Conservation (phyloP, 495 filamentous ascomycete genomes). For the Podospora fimiseda region DNA sequence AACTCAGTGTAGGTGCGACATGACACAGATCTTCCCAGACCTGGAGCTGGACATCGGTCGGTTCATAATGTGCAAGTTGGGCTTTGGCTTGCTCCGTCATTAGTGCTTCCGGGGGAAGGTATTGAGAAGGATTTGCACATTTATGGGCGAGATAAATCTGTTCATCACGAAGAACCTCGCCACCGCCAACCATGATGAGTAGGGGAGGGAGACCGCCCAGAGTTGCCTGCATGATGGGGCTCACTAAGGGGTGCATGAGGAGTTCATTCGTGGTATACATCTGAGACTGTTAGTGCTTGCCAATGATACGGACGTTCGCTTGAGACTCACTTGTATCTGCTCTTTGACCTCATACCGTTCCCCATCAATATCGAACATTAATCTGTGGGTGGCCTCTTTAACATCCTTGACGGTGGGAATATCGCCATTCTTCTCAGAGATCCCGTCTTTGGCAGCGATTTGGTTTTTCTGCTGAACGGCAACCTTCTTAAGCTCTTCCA, state of each 20-base stretch:
- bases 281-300: conserved; percentile 23
- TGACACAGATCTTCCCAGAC: conserved; percentile 95
- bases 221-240: conserved; percentile 75
- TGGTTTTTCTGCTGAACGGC: conserved; percentile 20
- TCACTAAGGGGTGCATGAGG: conserved; percentile 80
- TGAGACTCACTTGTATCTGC: conserved; percentile 63
- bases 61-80: conserved; percentile 59
- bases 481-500: conserved; percentile 35
- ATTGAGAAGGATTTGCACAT: conserved; percentile 70
- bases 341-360: conserved; percentile 69
- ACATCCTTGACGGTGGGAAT: conserved; percentile 23
- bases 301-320: not conserved
- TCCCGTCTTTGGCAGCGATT: conserved; percentile 1
- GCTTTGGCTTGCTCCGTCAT: conserved; percentile 56
- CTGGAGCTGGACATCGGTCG: conserved; percentile 91
- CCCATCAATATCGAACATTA: conserved; percentile 65
- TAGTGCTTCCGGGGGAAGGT: conserved; percentile 59
- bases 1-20: conserved; percentile 83
- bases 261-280: conserved; percentile 89
- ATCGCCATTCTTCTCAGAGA: conserved; percentile 5
- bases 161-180: conserved; percentile 84
- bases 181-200: conserved; percentile 77
- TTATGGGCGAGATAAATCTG: conserved; percentile 95
- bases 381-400: conserved; percentile 35
- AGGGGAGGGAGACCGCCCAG: conserved; percentile 85